A percentile compares a stretch with the other conserved stretches of the same genome.
Conservation (phyloP, 176 grass and related monocot genomes). For the Carex cristatella region DNA sequence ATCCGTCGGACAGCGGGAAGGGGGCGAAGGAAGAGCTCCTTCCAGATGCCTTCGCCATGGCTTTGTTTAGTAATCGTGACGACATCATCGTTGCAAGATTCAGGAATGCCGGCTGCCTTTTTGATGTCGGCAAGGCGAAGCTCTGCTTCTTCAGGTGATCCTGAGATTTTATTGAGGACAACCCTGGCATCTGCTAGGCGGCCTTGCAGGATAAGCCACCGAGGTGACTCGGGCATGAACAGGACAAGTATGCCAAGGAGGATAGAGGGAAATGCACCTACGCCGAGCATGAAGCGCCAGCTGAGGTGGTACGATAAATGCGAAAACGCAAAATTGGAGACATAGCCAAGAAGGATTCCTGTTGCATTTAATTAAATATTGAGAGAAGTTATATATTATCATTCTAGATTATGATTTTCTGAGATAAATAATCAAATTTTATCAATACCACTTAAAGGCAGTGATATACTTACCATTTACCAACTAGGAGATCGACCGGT, state of each 20-base stretch:
- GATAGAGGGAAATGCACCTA: constrained; percentile 56
- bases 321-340: constrained; percentile 68
- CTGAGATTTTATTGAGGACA: constrained; percentile 54
- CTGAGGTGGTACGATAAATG: constrained; percentile 22
- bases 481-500: too few relatives aligned
- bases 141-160: constrained; percentile 52
- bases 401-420: not conserved
- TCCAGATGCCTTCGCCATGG: constrained; percentile 42
- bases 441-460: too few relatives aligned
- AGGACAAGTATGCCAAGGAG: constrained; percentile 56
- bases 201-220: constrained; percentile 78
- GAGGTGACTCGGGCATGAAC: constrained; percentile 76
- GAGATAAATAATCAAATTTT: not conserved
- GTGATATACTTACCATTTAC: too few relatives aligned
- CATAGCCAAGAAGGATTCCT: constrained; percentile 73
- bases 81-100: constrained; percentile 50
- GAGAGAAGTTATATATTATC: not conserved
- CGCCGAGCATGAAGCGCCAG: constrained; percentile 81
- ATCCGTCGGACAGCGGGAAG: constrained; percentile 45
- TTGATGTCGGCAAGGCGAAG: constrained; percentile 62
- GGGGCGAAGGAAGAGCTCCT: constrained; percentile 51
- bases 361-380: not conserved
- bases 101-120: constrained; percentile 51
- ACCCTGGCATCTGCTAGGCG: constrained; percentile 55
- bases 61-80: constrained; percentile 31